Conservation (phyloP, 2,329 filamentous ascomycete genomes). For the Ceratocystis harringtonii region DNA sequence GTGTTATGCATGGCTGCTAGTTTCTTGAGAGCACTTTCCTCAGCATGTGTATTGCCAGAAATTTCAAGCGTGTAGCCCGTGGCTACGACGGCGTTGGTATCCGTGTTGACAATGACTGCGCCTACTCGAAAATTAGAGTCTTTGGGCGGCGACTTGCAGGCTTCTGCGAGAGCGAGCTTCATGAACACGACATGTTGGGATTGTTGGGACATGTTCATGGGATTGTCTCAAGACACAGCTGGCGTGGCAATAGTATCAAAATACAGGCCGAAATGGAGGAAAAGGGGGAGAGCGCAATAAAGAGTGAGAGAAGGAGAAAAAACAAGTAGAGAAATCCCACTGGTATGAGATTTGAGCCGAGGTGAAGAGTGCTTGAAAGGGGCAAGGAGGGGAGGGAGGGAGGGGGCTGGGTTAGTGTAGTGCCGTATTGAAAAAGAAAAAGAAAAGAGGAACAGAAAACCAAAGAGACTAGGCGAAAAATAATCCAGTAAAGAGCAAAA, state of each 20-base stretch:
- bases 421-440: background rate
- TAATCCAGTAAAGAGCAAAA: background rate
- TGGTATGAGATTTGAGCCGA: background rate
- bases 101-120: constrained; percentile 58
- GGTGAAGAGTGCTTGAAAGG: background rate
- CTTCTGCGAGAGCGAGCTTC: constrained; percentile 12
- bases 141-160: constrained; percentile 47
- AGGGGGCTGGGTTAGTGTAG: background rate
- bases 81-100: constrained; percentile 46
- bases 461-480: background rate
- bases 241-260: background rate
- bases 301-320: background rate
- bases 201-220: background rate
- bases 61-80: constrained; percentile 87
- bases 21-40: constrained; percentile 82
- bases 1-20: constrained; percentile 31
- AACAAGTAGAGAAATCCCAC: background rate
- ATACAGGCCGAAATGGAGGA: background rate
- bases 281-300: background rate
- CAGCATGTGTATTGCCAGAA: constrained; percentile 86
- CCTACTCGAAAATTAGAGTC: constrained; percentile 90
- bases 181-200: constrained; percentile 3
- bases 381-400: background rate
- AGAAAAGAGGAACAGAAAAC: background rate
- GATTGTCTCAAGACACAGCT: background rate